phyloP scores from a whole-genome alignment of 345 rosid genomes.

The Ricinus communis region DNA sequence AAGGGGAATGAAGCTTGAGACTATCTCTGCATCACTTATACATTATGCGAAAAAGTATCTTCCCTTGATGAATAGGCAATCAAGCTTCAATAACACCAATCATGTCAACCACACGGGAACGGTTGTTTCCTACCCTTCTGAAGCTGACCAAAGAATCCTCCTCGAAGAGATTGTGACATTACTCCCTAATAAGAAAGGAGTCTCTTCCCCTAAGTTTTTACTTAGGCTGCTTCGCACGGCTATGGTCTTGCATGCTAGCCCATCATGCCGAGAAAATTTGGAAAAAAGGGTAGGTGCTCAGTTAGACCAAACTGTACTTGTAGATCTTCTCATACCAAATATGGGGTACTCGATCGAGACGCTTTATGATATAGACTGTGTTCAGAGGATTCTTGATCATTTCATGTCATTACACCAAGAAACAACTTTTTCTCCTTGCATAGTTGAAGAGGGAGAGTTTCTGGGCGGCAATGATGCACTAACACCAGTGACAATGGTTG shows the following conservation, averaged over 20 bases:
- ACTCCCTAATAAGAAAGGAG: conserved; percentile 52
- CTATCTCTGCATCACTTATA: conserved; percentile 59
- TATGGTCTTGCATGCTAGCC: conserved; percentile 55
- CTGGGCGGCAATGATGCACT: conserved; percentile 48
- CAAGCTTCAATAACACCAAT: conserved; percentile 30
- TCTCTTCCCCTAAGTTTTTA: conserved; percentile 58
- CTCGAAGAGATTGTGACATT: conserved; percentile 79
- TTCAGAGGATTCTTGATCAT: conserved; percentile 78
- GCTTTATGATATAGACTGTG: conserved; percentile 80
- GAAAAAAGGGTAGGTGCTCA: conserved; percentile 73
- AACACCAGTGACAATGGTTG: conserved; percentile 63
- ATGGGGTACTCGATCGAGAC: conserved; percentile 71
- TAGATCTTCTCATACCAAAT: conserved; percentile 83
- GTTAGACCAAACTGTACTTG: conserved; percentile 70
- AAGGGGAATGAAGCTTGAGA: conserved; percentile 57
- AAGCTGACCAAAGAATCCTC: conserved; percentile 52
- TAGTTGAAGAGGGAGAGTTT: conserved; percentile 53
- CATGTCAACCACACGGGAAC: conserved; percentile 19
- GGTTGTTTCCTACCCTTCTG: conserved; percentile 33
- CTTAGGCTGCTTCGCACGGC: conserved; percentile 76
- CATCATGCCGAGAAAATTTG: conserved; percentile 55
- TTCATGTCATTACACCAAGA: conserved; percentile 40
- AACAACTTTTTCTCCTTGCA: conserved; percentile 25
- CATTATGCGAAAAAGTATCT: conserved; percentile 67
- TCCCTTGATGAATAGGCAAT: conserved; percentile 53